Conservation (phyloP, 2,329 filamentous ascomycete genomes). For the Neonectria hederae region DNA sequence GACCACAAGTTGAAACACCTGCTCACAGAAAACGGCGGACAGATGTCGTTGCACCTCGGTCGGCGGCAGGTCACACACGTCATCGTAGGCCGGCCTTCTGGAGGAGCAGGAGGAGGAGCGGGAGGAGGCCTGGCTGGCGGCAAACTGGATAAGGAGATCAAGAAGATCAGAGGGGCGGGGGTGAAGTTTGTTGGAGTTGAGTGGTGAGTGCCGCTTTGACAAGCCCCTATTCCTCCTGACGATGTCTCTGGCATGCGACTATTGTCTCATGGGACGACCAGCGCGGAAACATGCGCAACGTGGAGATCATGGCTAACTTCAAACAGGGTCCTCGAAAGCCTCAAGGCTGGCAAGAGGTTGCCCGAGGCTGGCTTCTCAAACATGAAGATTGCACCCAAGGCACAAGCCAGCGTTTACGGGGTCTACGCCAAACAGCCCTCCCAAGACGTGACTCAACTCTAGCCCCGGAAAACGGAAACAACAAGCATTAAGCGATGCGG, state of each 20-base stretch:
- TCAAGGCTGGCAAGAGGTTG: slow-evolving; percentile 78
- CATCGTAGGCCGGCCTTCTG: slow-evolving; percentile 73
- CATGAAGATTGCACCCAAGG: slow-evolving; percentile 67
- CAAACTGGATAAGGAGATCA: slow-evolving; percentile 86
- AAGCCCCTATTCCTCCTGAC: background rate
- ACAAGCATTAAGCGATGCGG: background rate
- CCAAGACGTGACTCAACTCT: slow-evolving; percentile 11
- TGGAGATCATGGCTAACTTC: slow-evolving; percentile 2
- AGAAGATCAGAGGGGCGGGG: slow-evolving; percentile 70
- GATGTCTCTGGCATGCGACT: background rate
- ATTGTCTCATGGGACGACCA: background rate
- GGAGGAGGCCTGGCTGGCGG: slow-evolving; percentile 79
- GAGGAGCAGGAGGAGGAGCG: slow-evolving; percentile 52
- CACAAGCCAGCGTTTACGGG: slow-evolving; percentile 72
- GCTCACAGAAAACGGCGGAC: slow-evolving; percentile 77
- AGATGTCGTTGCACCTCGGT: slow-evolving; percentile 74
- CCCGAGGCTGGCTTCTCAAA: slow-evolving; percentile 77
- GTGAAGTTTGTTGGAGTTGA: slow-evolving; percentile 84
- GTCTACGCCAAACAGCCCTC: slow-evolving; percentile 48
- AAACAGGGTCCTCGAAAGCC: slow-evolving; percentile 80
- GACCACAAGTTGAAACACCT: slow-evolving; percentile 87
- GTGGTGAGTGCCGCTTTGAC: slow-evolving; percentile 64
- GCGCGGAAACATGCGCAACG: background rate
- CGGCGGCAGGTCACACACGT: slow-evolving; percentile 85
- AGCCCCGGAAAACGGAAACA: background rate